Percentiles rank a stretch among this genome's conserved stretches.
These are phyloP conservation scores for Venturia asperata DNA, from an alignment of 2,329 filamentous ascomycete species.

Conservation along the genomic window DNA sequence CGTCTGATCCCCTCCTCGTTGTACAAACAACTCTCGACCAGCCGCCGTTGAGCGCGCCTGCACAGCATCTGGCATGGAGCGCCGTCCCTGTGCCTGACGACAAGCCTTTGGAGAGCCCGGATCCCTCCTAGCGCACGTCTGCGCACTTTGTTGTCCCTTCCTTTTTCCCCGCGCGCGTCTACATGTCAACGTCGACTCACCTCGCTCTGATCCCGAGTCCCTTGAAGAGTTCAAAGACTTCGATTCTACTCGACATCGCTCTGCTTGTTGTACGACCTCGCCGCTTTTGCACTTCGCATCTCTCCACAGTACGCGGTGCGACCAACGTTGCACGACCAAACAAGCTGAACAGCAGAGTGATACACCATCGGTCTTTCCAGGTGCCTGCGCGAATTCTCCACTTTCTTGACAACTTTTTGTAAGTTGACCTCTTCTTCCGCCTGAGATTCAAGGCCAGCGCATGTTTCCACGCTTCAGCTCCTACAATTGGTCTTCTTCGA, in stretches of 20 bases:
- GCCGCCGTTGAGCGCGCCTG: background rate
- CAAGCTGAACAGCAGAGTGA: background rate
- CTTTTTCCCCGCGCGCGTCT: background rate
- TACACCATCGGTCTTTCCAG: background rate
- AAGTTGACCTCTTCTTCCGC: background rate
- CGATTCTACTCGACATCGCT: background rate
- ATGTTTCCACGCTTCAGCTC: too few relatives aligned
- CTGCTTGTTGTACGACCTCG: background rate
- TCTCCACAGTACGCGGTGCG: background rate
- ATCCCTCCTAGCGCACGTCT: background rate
- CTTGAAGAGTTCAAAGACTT: too few relatives aligned
- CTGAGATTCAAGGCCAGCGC: background rate
- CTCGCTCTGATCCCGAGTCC: background rate
- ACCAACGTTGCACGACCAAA: background rate
- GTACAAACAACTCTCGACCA: background rate
- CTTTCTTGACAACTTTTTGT: background rate
- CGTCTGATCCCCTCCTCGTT: background rate
- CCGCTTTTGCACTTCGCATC: background rate
- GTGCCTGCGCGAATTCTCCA: background rate
- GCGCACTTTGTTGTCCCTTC: background rate
- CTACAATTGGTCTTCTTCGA: too few relatives aligned
- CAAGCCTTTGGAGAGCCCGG: background rate
- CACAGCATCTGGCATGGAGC: background rate
- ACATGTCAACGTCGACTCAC: background rate
- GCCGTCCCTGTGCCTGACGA: background rate